Evolutionary conservation across 129 eudicot species (phyloP).

Genomic region (Tagetes erecta): DNA sequence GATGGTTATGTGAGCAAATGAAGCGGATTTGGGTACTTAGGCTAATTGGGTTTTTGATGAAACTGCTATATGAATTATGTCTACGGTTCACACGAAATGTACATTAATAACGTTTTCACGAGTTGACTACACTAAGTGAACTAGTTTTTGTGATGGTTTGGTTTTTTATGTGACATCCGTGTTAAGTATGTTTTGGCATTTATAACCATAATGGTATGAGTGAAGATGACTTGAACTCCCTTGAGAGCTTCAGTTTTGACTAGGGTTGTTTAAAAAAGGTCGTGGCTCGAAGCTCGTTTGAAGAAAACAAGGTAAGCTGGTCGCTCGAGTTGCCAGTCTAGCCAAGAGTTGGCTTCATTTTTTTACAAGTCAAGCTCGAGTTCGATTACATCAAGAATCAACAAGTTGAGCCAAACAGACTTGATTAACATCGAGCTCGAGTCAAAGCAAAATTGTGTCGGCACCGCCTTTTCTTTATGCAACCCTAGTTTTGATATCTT

Average conservation of each 20-base stretch:
- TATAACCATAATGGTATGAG: neutral
- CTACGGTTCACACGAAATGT: slow-evolving; percentile 32
- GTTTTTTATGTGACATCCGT: slow-evolving; percentile 2
- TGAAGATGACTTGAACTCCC: neutral
- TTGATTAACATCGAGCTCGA: no score
- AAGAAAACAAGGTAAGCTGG: no score
- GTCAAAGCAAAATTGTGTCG: no score
- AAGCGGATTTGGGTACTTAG: slow-evolving; percentile 20
- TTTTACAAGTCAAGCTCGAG: no score
- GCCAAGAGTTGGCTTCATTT: no score
- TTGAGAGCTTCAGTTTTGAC: neutral
- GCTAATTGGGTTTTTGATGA: slow-evolving; percentile 22
- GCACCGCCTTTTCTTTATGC: no score
- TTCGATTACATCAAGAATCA: no score
- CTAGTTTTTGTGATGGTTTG: slow-evolving; percentile 16
- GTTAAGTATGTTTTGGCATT: neutral
- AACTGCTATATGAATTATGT: slow-evolving; percentile 26
- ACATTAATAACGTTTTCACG: slow-evolving; percentile 19
- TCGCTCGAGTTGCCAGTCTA: no score
- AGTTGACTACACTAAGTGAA: slow-evolving; percentile 9
- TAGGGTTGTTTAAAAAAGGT: no score
- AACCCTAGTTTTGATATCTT: no score
- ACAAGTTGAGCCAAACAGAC: no score
- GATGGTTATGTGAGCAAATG: neutral
- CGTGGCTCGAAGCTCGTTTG: no score